Evolutionary conservation across 2,329 filamentous ascomycete species (phyloP).

Genomic region (Hysterium pulicare): DNA sequence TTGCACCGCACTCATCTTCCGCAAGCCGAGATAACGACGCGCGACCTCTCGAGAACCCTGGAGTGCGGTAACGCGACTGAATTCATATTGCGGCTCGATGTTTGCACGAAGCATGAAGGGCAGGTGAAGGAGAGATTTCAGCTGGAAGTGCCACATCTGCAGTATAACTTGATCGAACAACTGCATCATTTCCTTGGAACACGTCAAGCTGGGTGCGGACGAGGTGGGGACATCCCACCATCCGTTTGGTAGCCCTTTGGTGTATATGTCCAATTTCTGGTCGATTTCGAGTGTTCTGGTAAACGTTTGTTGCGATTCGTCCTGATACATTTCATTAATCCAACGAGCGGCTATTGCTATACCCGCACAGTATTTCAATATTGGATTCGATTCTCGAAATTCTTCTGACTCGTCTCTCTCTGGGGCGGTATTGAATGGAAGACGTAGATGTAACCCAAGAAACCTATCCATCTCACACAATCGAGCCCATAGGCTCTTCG

Average conservation of each 20-base stretch:
- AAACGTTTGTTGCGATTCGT: conserved; percentile 30
- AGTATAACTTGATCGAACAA: conserved; percentile 29
- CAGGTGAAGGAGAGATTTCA: conserved; percentile 35
- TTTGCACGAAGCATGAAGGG: conserved; percentile 31
- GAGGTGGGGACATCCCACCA: conserved; percentile 37
- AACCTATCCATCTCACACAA: conserved; percentile 32
- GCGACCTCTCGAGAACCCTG: conserved; percentile 34
- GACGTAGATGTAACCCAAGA: conserved; percentile 31
- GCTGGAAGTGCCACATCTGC: conserved; percentile 35
- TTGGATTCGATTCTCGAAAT: conserved; percentile 23
- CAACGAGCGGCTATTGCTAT: conserved; percentile 21
- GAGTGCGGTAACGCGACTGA: conserved; percentile 31
- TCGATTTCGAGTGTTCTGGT: conserved; percentile 29
- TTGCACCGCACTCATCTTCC: conserved; percentile 32
- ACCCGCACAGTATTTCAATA: conserved; percentile 21
- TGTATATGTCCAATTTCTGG: conserved; percentile 27
- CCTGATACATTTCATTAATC: conserved; percentile 27
- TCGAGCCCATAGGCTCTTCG: conserved; percentile 26
- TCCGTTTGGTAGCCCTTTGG: conserved; percentile 28
- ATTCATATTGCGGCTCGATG: conserved; percentile 31
- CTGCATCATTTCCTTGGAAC: conserved; percentile 24
- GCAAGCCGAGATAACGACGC: conserved; percentile 36
- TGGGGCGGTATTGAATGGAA: conserved; percentile 19
- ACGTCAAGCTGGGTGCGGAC: conserved; percentile 28
- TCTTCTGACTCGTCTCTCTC: conserved; percentile 20